Percentiles rank a stretch among this genome's conserved stretches.
Conservation (phyloP, 768 basidiomycete genomes). For the Hortiboletus flavorubellus region DNA sequence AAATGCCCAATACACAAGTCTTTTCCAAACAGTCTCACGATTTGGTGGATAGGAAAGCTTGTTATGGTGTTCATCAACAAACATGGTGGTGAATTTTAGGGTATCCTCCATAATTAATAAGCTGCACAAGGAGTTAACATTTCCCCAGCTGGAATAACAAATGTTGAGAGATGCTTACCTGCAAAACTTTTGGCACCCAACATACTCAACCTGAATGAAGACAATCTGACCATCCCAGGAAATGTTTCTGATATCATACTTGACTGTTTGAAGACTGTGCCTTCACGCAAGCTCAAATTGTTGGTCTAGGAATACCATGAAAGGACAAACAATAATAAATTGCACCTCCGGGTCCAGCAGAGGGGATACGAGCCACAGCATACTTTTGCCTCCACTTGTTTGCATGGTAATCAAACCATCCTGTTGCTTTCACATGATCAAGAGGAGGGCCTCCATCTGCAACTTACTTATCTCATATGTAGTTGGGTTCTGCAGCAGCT, state of each 20-base stretch:
- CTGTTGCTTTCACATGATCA: not conserved
- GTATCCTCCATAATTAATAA: not conserved
- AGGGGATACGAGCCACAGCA: not conserved
- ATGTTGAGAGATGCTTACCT: not conserved
- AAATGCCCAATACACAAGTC: not conserved
- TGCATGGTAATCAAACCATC: conserved; percentile 7
- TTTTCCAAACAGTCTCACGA: not conserved
- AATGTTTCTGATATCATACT: not conserved
- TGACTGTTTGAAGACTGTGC: not conserved
- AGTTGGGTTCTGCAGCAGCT: not conserved
- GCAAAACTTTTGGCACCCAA: not conserved
- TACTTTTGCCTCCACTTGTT: conserved; percentile 3
- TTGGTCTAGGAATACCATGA: not conserved
- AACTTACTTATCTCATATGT: not conserved
- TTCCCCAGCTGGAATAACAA: not conserved
- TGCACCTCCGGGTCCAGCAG: not conserved
- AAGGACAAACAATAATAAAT: conserved; percentile 3
- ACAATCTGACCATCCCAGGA: not conserved
- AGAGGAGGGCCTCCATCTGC: conserved; percentile 2
- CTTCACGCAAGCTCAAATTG: not conserved
- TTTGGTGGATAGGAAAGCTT: not conserved
- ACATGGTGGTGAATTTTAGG: not conserved
- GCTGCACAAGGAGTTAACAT: not conserved
- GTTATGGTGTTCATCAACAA: not conserved
- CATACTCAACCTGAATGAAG: not conserved